These are phyloP conservation scores for Fusarium sp. DNA, from an alignment of 2,329 filamentous ascomycete species.

Conservation along the genomic window DNA sequence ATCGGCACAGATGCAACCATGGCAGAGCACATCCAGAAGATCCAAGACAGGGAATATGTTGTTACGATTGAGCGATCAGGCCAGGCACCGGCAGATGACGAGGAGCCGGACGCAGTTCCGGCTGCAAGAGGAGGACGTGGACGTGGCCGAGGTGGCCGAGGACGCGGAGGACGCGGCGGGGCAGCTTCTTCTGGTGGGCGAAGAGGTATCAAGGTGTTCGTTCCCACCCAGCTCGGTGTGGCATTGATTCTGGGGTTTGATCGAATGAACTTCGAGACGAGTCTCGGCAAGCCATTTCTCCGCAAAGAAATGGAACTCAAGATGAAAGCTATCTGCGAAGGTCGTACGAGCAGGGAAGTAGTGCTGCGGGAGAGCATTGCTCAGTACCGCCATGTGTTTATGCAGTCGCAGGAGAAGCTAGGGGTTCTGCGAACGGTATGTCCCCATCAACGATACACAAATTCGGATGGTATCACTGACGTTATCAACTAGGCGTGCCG, in stretches of 20 bases:
- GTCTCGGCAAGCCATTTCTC: constrained; percentile 93
- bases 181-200: constrained; percentile 57
- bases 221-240: constrained; percentile 91
- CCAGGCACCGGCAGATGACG: constrained; percentile 51
- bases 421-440: constrained; percentile 72
- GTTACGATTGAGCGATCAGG: constrained; percentile 66
- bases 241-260: constrained; percentile 96
- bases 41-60: constrained; percentile 90
- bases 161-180: constrained; percentile 54
- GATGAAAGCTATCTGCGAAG: constrained; percentile 97
- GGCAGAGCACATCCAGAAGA: constrained; percentile 98
- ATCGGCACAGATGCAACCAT: constrained; percentile 99
- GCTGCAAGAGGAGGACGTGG: constrained; percentile 61
- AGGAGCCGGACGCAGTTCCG: constrained; percentile 52
- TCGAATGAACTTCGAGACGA: constrained; percentile 91
- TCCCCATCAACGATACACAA: constrained; percentile 33
- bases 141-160: constrained; percentile 59
- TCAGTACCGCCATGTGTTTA: constrained; percentile 88
- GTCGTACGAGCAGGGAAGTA: constrained; percentile 76
- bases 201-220: constrained; percentile 81
- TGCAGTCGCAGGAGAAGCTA: constrained; percentile 82
- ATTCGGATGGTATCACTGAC: constrained; percentile 29
- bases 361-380: constrained; percentile 87
- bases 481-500: constrained; percentile 50
- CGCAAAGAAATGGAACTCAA: constrained; percentile 97